Percentiles rank a stretch among this genome's conserved stretches.
Evolutionary conservation across 2,329 filamentous ascomycete genomes (phyloP).

Genomic region (Arthrobotrys conoides): DNA sequence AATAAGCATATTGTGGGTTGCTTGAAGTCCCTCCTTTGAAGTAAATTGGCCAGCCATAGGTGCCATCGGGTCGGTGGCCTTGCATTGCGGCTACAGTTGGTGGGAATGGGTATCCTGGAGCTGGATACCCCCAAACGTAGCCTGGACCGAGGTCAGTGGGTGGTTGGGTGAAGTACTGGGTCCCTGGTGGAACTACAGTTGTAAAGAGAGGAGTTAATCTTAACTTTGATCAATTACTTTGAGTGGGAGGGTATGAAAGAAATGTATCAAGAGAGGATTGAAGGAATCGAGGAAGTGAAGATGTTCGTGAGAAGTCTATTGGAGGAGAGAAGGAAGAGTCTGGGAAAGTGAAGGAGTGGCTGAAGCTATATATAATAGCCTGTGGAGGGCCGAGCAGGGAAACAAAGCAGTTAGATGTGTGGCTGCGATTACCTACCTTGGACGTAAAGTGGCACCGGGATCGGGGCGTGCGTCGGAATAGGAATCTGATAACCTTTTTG

Average conservation of each 20-base stretch:
- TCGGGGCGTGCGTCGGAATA: background rate
- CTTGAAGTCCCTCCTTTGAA: slow-evolving; percentile 47
- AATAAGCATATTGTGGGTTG: slow-evolving; percentile 50
- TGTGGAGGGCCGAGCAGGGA: background rate
- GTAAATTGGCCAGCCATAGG: slow-evolving; percentile 51
- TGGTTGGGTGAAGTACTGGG: slow-evolving; percentile 6
- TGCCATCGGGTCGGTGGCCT: slow-evolving; percentile 23
- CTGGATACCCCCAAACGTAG: slow-evolving; percentile 44
- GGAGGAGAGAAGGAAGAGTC: background rate
- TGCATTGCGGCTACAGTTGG: background rate
- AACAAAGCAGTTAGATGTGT: background rate
- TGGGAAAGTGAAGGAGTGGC: background rate
- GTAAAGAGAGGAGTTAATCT: background rate
- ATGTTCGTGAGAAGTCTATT: background rate
- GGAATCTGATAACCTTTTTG: background rate
- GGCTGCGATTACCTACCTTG: background rate
- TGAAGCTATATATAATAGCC: background rate
- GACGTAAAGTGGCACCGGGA: background rate
- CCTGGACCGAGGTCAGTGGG: background rate
- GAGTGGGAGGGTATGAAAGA: background rate
- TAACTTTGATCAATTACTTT: too few species aligned
- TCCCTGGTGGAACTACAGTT: background rate
- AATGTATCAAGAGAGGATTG: background rate
- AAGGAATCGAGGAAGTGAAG: background rate
- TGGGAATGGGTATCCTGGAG: background rate